These are phyloP conservation scores for Glycine soja DNA, from an alignment of 306 rosid species.

Conservation along the genomic window DNA sequence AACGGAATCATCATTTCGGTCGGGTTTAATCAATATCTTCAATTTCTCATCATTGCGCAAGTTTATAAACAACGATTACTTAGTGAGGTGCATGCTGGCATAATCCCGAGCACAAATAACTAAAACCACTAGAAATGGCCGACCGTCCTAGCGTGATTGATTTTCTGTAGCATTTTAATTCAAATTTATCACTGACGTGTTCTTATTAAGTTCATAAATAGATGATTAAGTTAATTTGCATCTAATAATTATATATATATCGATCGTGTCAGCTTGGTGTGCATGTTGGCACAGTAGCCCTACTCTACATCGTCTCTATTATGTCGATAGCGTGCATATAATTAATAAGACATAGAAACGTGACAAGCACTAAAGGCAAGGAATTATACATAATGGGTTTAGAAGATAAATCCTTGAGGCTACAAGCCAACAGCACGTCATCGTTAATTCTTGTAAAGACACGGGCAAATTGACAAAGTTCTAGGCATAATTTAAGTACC, in stretches of 20 bases:
- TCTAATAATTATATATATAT: background rate
- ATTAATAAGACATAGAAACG: conserved; percentile 17
- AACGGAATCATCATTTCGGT: conserved; percentile 48
- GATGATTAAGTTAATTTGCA: background rate
- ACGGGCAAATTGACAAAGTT: conserved; percentile 48
- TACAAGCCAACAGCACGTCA: conserved; percentile 35
- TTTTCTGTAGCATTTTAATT: conserved; percentile 14
- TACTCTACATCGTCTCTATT: conserved; percentile 22
- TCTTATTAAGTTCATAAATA: background rate
- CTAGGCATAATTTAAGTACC: conserved; percentile 30
- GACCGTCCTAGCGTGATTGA: conserved; percentile 8
- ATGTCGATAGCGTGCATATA: conserved; percentile 3
- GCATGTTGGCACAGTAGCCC: conserved; percentile 40
- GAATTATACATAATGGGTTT: conserved; percentile 19
- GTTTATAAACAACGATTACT: background rate
- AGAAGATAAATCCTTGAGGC: conserved; percentile 14
- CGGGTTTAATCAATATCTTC: conserved; percentile 46
- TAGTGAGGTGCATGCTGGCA: conserved; percentile 38
- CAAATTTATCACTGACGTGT: background rate
- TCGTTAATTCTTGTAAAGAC: conserved; percentile 34
- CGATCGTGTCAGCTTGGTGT: background rate
- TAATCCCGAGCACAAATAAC: conserved; percentile 39
- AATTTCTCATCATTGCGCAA: conserved; percentile 40
- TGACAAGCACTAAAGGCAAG: conserved; percentile 36
- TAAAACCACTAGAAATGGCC: conserved; percentile 34